These are phyloP conservation scores for Ilex asprella DNA, from an alignment of 257 asterid species.

Conservation along the genomic window DNA sequence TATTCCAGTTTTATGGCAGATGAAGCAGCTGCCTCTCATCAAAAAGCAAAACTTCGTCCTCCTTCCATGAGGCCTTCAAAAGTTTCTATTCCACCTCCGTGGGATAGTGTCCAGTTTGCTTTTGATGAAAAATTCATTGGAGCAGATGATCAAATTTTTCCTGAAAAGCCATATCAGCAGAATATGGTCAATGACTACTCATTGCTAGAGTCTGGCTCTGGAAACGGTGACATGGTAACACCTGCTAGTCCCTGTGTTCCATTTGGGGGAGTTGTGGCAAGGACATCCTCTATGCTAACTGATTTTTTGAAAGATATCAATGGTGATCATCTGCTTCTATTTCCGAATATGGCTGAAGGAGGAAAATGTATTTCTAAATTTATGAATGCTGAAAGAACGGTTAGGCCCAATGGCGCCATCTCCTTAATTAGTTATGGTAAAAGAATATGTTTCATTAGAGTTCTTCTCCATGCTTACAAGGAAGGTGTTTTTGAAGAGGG, in stretches of 20 bases:
- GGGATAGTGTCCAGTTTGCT: slow-evolving; percentile 45
- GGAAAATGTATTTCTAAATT: slow-evolving; percentile 31
- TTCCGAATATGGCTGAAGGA: slow-evolving; percentile 37
- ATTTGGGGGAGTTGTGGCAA: slow-evolving; percentile 50
- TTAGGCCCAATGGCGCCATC: slow-evolving; percentile 20
- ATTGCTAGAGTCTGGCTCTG: slow-evolving; percentile 8
- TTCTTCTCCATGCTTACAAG: slow-evolving; percentile 47
- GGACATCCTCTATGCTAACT: slow-evolving; percentile 52
- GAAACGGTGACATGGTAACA: slow-evolving; percentile 12
- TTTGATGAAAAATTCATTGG: slow-evolving; percentile 13
- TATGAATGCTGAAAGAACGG: slow-evolving; percentile 37
- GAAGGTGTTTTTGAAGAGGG: slow-evolving; percentile 86
- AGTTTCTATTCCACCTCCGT: slow-evolving; percentile 61
- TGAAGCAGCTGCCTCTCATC: slow-evolving; percentile 36
- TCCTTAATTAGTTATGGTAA: slow-evolving; percentile 25
- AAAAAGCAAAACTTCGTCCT: slow-evolving; percentile 41
- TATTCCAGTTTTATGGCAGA: slow-evolving; percentile 44
- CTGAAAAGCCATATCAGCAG: slow-evolving; percentile 5
- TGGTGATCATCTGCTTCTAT: slow-evolving; percentile 37
- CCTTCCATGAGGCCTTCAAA: slow-evolving; percentile 35
- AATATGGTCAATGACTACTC: slow-evolving; percentile 15
- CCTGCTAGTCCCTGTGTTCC: slow-evolving; percentile 16
- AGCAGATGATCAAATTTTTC: slow-evolving; percentile 17
- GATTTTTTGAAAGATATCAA: slow-evolving; percentile 23
- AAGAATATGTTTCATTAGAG: slow-evolving; percentile 48